Percentiles rank a stretch among this genome's conserved stretches.
phyloP scores from a whole-genome alignment of 2,329 filamentous ascomycete species.

The Rutstroemia sp. region DNA sequence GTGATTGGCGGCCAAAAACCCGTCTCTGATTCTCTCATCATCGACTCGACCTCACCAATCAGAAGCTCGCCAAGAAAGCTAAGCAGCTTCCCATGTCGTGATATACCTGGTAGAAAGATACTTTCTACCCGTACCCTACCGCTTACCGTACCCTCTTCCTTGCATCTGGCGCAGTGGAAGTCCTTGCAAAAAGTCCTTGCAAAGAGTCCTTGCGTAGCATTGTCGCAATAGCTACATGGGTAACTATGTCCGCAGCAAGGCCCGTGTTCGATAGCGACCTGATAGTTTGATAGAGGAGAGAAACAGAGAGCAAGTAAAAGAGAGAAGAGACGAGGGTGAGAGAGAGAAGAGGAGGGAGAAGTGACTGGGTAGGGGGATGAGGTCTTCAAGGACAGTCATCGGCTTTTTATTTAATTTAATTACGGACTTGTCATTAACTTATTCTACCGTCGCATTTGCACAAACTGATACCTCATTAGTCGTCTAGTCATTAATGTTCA shows the following conservation, averaged over 20 bases:
- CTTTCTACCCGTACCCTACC: background rate
- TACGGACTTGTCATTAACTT: no score
- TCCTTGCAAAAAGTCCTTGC: no score
- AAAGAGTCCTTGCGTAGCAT: background rate
- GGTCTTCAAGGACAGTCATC: no score
- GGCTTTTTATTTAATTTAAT: no score
- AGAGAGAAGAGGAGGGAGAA: background rate
- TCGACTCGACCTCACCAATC: background rate
- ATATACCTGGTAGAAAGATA: background rate
- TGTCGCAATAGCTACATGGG: slow-evolving; percentile 3
- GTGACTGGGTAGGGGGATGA: no score
- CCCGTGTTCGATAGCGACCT: background rate
- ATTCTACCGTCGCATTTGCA: no score
- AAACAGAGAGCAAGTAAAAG: background rate
- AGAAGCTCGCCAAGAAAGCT: background rate
- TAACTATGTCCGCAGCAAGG: background rate
- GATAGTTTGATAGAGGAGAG: background rate
- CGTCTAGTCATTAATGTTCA: no score
- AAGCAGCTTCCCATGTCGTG: background rate
- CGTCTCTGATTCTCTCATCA: background rate
- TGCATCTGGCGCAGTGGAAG: slow-evolving; percentile 1
- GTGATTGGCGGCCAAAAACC: slow-evolving; percentile 1
- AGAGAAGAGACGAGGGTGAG: background rate
- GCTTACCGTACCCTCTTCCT: slow-evolving; percentile 4
- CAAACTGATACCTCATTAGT: no score